phyloP scores from a whole-genome alignment of 768 basidiomycete genomes.

The Kwoniella pini region DNA sequence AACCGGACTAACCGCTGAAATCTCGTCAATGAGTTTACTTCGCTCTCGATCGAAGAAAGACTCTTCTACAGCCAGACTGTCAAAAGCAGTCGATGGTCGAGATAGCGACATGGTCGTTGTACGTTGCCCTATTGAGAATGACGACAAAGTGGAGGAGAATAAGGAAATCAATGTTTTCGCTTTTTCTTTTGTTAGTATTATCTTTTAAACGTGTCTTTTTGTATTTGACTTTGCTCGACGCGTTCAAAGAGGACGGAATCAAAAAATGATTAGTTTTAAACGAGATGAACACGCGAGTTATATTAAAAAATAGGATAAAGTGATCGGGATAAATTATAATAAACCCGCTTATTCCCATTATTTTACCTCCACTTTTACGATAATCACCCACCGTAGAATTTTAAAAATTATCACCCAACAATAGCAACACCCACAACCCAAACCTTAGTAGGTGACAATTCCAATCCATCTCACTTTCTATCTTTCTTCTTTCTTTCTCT shows the following conservation, averaged over 20 bases:
- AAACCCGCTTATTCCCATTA: neutral
- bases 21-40: slow-evolving; percentile 49
- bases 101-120: slow-evolving; percentile 11
- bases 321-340: slow-evolving; percentile 9
- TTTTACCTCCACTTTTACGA: slow-evolving; percentile 3
- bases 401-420: neutral
- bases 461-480: slow-evolving; percentile 8
- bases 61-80: slow-evolving; percentile 16
- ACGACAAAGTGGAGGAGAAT: neutral
- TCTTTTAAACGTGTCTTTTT: neutral
- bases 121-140: neutral
- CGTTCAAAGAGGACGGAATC: neutral
- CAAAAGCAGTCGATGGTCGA: slow-evolving; percentile 18
- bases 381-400: neutral
- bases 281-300: neutral
- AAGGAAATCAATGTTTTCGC: neutral
- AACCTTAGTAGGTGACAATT: no score
- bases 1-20: slow-evolving; percentile 39
- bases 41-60: slow-evolving; percentile 50
- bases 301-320: slow-evolving; percentile 1
- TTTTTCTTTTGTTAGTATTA: neutral
- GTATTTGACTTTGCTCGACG: neutral
- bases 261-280: neutral
- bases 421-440: neutral
- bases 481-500: slow-evolving; percentile 22